These are phyloP conservation scores for Aureobasidium melanogenum DNA, from an alignment of 2,329 filamentous ascomycete species.

Conservation along the genomic window DNA sequence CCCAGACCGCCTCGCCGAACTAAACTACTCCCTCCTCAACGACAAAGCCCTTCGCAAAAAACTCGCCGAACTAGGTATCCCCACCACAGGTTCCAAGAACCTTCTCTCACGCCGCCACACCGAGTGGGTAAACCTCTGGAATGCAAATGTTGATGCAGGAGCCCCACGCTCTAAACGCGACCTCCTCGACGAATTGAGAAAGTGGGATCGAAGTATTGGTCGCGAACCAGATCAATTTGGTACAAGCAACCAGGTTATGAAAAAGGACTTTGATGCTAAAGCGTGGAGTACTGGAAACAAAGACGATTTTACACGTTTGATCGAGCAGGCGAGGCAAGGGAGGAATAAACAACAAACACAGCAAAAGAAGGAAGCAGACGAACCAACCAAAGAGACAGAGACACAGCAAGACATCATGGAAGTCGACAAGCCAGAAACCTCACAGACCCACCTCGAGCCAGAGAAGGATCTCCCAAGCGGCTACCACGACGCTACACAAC, in stretches of 20 bases:
- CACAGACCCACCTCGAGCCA: background rate
- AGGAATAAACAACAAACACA: constrained; percentile 33
- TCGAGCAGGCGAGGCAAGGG: constrained; percentile 56
- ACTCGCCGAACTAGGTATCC: constrained; percentile 69
- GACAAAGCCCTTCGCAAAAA: constrained; percentile 73
- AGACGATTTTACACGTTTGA: constrained; percentile 67
- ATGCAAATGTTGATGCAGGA: constrained; percentile 86
- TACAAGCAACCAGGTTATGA: constrained; percentile 50
- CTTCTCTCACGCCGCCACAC: constrained; percentile 72
- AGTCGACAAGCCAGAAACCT: background rate
- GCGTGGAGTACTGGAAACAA: constrained; percentile 69
- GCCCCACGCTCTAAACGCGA: constrained; percentile 61
- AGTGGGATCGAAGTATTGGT: constrained; percentile 81
- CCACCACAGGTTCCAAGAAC: constrained; percentile 56
- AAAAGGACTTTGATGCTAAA: constrained; percentile 78
- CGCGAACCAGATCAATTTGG: constrained; percentile 32
- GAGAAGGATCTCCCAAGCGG: constrained; percentile 18
- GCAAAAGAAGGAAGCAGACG: background rate
- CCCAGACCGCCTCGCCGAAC: constrained; percentile 61
- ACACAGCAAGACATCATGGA: background rate
- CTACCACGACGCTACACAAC: background rate
- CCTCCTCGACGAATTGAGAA: constrained; percentile 67
- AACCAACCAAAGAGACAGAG: background rate
- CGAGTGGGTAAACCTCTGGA: constrained; percentile 94
- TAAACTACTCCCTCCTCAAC: constrained; percentile 83